Evolutionary conservation across 345 rosid genomes (phyloP), one percentile per base, ranked within the genome.

Genomic region (Arabidopsis suecica): DNA sequence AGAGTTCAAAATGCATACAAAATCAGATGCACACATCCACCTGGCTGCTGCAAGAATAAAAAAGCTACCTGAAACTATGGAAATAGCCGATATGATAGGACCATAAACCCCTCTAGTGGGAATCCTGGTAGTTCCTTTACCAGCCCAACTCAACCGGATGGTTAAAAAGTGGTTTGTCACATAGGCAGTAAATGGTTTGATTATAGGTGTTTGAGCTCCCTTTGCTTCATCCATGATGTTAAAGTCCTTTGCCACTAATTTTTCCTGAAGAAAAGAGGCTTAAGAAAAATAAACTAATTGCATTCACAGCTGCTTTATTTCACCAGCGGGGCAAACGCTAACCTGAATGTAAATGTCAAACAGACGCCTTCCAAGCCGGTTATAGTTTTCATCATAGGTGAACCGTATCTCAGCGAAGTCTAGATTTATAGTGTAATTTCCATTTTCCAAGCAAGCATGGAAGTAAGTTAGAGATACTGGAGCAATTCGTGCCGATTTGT

Each of bases 301-400:
- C 41, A 10, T 50, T 44, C 36, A 54, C 56, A 14, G 75, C 4
- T 5, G 5, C 20, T 11, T 7, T 38, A 45, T 2, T 65, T 65
- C 13, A 53, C 8, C 34, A 81, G 61, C 13, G 4, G 51, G 65
- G 40, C 2, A 55, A 53, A 71, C 7, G 11, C 65, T 73, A 58
- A 85, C 93, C 93, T 86, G 88, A 78, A 88, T 53, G 79, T 86
- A 86, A 76, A 90, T 82, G 78, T 88, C 82, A 51, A 85, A 86
- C 5, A 85, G 1, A 56, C 91, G 93, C 78, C 86, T 82, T 40
- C 93, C 91, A 3, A 88, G 87, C 72, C 83, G 83, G 59, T 7
- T 79, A 77, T 76, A 85, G 25, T 56, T 78, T 13, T 64, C 81
- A 62, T 81, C 88, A 73, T 79, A 61, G 16, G 86, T 83, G 65